Conservation (phyloP, 2,329 filamentous ascomycete genomes). For the Sclerotinia minor region DNA sequence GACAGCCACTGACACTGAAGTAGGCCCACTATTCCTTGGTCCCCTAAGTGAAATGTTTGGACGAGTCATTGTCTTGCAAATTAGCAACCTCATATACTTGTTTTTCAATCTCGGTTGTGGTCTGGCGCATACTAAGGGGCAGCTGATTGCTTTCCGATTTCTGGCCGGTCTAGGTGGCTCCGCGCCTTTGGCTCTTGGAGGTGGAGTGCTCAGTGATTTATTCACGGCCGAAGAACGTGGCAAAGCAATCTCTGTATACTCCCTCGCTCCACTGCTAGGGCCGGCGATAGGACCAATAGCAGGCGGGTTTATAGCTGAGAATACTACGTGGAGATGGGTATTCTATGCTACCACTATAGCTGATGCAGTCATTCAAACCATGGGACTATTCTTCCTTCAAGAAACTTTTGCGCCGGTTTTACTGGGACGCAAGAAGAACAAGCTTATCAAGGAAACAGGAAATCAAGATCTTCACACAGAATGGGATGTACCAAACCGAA, state of each 20-base stretch:
- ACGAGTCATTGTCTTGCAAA: conserved; percentile 46
- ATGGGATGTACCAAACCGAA: conserved; percentile 48
- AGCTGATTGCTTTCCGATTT: conserved; percentile 50
- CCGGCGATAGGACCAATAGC: conserved; percentile 47
- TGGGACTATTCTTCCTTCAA: conserved; percentile 46
- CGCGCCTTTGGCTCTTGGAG: conserved; percentile 49
- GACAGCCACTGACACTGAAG: conserved; percentile 36
- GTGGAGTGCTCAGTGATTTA: conserved; percentile 47
- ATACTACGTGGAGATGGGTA: conserved; percentile 54
- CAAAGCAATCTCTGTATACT: conserved; percentile 43
- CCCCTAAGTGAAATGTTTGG: conserved; percentile 56
- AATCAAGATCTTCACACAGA: conserved; percentile 51
- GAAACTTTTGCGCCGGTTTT: conserved; percentile 54
- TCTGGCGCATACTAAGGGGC: conserved; percentile 47
- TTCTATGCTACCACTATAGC: conserved; percentile 53
- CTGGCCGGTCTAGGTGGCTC: conserved; percentile 52
- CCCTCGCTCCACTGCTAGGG: conserved; percentile 40
- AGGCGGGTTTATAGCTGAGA: conserved; percentile 52
- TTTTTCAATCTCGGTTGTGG: conserved; percentile 56
- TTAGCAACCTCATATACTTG: conserved; percentile 52
- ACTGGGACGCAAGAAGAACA: conserved; percentile 46
- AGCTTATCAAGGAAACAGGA: conserved; percentile 52
- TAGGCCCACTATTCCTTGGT: conserved; percentile 58
- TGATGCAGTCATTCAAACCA: conserved; percentile 47
- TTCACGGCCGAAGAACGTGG: conserved; percentile 52